A percentile compares a stretch with the other conserved stretches of the same genome.
phyloP scores from a whole-genome alignment of 2,329 filamentous ascomycete species.

The Rutstroemia sp. region DNA sequence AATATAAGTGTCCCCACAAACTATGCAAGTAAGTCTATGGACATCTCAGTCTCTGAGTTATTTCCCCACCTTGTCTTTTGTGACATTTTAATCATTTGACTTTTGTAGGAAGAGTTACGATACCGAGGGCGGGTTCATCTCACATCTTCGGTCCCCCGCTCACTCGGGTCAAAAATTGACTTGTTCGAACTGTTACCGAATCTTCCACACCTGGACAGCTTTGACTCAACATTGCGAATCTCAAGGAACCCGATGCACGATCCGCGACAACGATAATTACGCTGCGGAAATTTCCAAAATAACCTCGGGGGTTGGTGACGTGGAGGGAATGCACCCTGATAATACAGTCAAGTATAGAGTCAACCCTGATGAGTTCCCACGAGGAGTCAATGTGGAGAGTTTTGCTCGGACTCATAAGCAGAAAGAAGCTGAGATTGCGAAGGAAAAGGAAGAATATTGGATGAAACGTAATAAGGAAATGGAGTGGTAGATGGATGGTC shows the following conservation, averaged over 20 bases:
- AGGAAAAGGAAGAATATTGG: slow-evolving; percentile 4
- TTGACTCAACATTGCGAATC: slow-evolving; percentile 44
- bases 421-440: neutral
- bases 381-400: neutral
- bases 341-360: slow-evolving; percentile 30
- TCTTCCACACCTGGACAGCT: slow-evolving; percentile 35
- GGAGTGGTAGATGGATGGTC: neutral
- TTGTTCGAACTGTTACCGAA: slow-evolving; percentile 1
- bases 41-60: too few species aligned
- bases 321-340: slow-evolving; percentile 28
- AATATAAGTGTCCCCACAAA: slow-evolving; percentile 25
- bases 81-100: neutral
- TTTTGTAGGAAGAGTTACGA: slow-evolving; percentile 13
- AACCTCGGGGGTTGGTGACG: slow-evolving; percentile 30
- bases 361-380: slow-evolving; percentile 4
- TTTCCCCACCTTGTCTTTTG: neutral
- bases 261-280: slow-evolving; percentile 36
- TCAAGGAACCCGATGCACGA: slow-evolving; percentile 34
- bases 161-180: slow-evolving; percentile 31
- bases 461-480: neutral
- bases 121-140: slow-evolving; percentile 12
- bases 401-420: neutral
- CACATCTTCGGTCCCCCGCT: slow-evolving; percentile 38
- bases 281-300: slow-evolving; percentile 33
- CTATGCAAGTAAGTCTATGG: slow-evolving; percentile 22